phyloP scores from a whole-genome alignment of 768 basidiomycete genomes.

The Rhodotorula toruloides region DNA sequence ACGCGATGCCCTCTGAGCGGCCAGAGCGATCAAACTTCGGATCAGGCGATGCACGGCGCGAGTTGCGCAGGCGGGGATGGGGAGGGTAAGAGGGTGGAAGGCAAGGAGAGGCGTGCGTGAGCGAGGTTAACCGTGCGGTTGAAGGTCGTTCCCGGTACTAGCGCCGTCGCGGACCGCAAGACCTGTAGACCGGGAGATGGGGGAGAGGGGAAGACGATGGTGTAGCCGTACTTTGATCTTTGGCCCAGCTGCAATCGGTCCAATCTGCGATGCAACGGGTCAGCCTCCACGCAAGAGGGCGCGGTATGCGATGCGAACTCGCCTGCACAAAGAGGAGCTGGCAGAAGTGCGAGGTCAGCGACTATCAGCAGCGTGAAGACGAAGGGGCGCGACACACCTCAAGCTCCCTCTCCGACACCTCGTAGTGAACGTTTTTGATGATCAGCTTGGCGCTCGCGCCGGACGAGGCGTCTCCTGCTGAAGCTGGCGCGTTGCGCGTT shows the following conservation, averaged over 20 bases:
- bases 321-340: slow-evolving; percentile 41
- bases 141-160: background rate
- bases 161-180: background rate
- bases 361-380: background rate
- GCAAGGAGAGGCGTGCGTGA: slow-evolving; percentile 15
- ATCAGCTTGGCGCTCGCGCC: slow-evolving; percentile 24
- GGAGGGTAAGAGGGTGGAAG: background rate
- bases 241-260: slow-evolving; percentile 35
- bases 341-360: background rate
- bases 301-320: no score
- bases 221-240: slow-evolving; percentile 42
- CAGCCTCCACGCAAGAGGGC: no score
- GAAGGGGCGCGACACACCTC: slow-evolving; percentile 27
- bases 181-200: background rate
- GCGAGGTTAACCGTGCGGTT: background rate
- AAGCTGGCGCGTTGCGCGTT: background rate
- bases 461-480: background rate
- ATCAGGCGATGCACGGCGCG: background rate
- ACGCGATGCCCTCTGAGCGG: slow-evolving; percentile 40
- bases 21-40: slow-evolving; percentile 43
- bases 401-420: slow-evolving; percentile 42
- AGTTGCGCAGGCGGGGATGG: background rate
- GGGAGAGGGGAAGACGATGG: background rate
- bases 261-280: no score
- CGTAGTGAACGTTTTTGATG: slow-evolving; percentile 42